Percentiles rank a stretch among this genome's conserved stretches.
Evolutionary conservation across 73 alveolate genomes (phyloP).

Genomic region (Paramecium bursaria): DNA sequence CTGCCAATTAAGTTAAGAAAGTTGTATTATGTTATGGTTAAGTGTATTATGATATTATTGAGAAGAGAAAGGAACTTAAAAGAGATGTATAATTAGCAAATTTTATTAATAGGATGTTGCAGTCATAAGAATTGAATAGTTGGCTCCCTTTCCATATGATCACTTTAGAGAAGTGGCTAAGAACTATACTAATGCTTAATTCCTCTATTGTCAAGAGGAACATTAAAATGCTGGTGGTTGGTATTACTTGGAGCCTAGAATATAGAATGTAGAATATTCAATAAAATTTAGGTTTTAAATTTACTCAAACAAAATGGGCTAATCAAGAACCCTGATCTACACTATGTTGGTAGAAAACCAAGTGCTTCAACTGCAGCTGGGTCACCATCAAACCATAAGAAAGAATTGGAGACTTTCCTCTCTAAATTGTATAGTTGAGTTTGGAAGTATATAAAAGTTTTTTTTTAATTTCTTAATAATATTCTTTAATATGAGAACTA

Average conservation of each 20-base stretch:
- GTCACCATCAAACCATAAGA: slow-evolving; percentile 75
- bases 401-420: slow-evolving; percentile 73
- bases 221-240: slow-evolving; percentile 85
- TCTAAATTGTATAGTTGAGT: slow-evolving; percentile 72
- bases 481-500: too few relatives aligned
- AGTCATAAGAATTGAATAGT: slow-evolving; percentile 88
- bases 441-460: too few relatives aligned
- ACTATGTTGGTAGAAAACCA: slow-evolving; percentile 81
- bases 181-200: slow-evolving; percentile 78
- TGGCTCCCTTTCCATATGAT: slow-evolving; percentile 95
- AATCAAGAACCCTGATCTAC: slow-evolving; percentile 53
- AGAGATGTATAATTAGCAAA: slow-evolving; percentile 35
- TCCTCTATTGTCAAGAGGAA: slow-evolving; percentile 86
- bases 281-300: slow-evolving; percentile 57
- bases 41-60: slow-evolving; percentile 79
- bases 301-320: slow-evolving; percentile 21
- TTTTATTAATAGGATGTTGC: slow-evolving; percentile 84
- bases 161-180: slow-evolving; percentile 73
- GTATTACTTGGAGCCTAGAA: slow-evolving; percentile 80
- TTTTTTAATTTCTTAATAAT: too few relatives aligned
- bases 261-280: slow-evolving; percentile 65
- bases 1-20: slow-evolving; percentile 73
- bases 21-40: slow-evolving; percentile 87
- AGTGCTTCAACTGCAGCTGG: slow-evolving; percentile 94
- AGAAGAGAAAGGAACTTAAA: slow-evolving; percentile 70